Base-by-base conservation (phyloP, 331 rosid genomes). In the Pyrus hybrid region DNA sequence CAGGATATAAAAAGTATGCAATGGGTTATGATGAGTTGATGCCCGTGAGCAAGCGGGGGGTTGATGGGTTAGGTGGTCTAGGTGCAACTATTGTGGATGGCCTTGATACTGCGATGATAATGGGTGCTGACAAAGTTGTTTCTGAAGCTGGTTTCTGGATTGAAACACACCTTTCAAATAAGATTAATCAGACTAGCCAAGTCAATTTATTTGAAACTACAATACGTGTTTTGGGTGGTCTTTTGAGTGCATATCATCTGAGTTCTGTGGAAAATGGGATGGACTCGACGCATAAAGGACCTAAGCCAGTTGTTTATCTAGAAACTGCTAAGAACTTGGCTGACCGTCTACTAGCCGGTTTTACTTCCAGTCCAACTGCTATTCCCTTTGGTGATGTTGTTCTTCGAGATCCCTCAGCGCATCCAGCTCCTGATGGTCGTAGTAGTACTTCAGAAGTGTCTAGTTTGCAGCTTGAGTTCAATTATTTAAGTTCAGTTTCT, bases 141-240 rank as follows among this genome's bases (percentile, higher is more conserved):
- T 86, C 85, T n/a, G 98, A 95, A 77, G 97, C 99, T 63, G 91
- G 97, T 76, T 83, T 88, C 8, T 92, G 99, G 99, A 81, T 92
- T 80, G 91, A 90, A 85, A 61, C 75, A 79, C 81, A 90, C 77
- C 99, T 92, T 77, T 53, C 88, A 20, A 87, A 79, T 74, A 86
- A 88, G 82, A 90, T 95, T 76, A 88, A 76, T 72, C 28, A 80
- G 14, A 90, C 91, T 68, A 97, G 99, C 13, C 99, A 95, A 87
- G 99, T 95, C 70, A 95, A 95, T 88, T 89, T 95, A 79, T 95
- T 95, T 82, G 99, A 95, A 82, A 95, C 99, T 71, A 95, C 97
- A 21, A 95, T 95, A 63, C 93, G 99, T 65, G 84, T 95, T 81
- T 69, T 95, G 83, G 99, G 99, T 54, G 99, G 99, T 73, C 99